Conservation (phyloP, 2,329 filamentous ascomycete genomes). For the Fusarium sterilihyphosum region DNA sequence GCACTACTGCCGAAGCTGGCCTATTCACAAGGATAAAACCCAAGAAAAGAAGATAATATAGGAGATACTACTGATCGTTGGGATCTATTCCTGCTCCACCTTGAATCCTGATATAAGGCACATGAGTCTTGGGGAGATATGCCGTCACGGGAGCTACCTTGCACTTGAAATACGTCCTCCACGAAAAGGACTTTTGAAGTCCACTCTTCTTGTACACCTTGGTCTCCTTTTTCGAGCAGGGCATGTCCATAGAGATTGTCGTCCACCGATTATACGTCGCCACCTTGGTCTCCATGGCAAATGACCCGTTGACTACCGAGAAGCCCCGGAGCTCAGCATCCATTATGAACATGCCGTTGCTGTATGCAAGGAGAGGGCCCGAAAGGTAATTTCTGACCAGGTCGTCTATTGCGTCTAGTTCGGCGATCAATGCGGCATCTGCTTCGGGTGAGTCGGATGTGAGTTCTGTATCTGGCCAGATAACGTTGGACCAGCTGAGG, state of each 20-base stretch:
- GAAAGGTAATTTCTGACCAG: not conserved
- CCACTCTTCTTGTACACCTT: not conserved
- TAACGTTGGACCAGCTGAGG: not conserved
- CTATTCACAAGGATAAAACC: not conserved
- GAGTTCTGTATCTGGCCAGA: not conserved
- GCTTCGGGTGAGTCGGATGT: not conserved
- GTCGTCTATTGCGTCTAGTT: not conserved
- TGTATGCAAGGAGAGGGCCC: not conserved
- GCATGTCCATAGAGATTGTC: not conserved
- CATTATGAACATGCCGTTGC: not conserved
- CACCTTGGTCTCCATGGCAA: not conserved
- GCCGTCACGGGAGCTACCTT: not conserved
- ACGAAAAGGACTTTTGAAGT: not conserved
- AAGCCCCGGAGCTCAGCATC: not conserved
- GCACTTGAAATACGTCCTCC: not conserved
- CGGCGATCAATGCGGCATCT: not conserved
- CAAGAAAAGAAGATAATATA: rapidly evolving
- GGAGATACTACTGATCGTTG: not conserved
- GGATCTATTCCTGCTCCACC: not conserved
- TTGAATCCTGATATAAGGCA: not conserved
- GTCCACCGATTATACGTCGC: not conserved
- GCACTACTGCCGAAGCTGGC: too few species aligned
- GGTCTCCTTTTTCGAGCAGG: not conserved
- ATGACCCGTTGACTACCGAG: not conserved
- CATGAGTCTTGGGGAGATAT: not conserved